Evolutionary conservation across 306 rosid species (phyloP).

Genomic region (Herpetospermum pedunculosum): DNA sequence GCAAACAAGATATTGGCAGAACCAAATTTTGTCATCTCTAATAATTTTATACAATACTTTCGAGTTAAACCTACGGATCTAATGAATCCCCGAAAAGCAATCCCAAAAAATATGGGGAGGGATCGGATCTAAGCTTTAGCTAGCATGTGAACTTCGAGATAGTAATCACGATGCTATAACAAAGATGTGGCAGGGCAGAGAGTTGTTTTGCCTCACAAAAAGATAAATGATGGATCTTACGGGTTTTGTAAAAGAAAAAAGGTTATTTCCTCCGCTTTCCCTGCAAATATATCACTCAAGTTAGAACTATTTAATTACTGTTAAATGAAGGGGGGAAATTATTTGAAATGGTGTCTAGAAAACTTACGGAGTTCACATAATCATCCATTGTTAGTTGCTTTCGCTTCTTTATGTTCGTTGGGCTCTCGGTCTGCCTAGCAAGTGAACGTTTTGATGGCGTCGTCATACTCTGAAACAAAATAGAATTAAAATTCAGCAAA

Average conservation of each 20-base stretch:
- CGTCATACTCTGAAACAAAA: slow-evolving; percentile 52
- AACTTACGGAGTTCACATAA: slow-evolving; percentile 45
- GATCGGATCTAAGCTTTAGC: neutral
- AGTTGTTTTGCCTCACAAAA: neutral
- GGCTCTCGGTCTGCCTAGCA: slow-evolving; percentile 70
- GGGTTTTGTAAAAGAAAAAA: neutral
- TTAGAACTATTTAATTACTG: slow-evolving; percentile 11
- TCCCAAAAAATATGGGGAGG: neutral
- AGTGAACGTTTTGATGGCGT: slow-evolving; percentile 75
- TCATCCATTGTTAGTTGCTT: slow-evolving; percentile 83
- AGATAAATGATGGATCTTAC: neutral
- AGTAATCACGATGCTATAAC: neutral
- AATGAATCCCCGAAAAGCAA: neutral
- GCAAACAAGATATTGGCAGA: neutral
- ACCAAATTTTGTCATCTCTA: neutral
- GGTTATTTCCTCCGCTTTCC: slow-evolving; percentile 73
- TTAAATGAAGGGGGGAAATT: neutral
- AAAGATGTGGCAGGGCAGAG: neutral
- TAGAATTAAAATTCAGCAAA: neutral
- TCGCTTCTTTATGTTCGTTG: slow-evolving; percentile 60
- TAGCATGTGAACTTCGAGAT: neutral
- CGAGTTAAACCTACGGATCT: neutral
- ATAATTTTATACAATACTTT: neutral
- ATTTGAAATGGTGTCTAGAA: neutral
- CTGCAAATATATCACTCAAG: slow-evolving; percentile 24